Conservation (phyloP, 495 filamentous ascomycete genomes). For the Hypoxylon fragiforme region DNA sequence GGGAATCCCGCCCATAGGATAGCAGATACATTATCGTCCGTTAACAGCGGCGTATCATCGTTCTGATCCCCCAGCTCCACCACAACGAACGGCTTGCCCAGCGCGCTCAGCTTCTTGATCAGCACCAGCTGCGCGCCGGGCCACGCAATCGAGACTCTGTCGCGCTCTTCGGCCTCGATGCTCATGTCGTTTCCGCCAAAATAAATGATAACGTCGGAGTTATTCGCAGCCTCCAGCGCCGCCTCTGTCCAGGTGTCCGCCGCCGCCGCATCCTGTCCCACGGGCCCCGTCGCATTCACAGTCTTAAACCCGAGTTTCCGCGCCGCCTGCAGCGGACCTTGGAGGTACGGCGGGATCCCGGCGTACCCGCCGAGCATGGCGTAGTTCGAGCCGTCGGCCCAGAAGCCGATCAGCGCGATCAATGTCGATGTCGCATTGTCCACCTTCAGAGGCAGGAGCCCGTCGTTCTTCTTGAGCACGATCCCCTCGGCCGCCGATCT, state of each 20-base stretch:
- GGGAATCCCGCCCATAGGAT: constrained; percentile 58
- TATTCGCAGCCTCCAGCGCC: constrained; percentile 40
- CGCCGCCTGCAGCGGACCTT: constrained; percentile 42
- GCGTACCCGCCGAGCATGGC: constrained; percentile 48
- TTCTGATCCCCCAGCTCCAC: constrained; percentile 55
- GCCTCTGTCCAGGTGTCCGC: constrained; percentile 24
- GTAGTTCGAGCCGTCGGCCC: constrained; percentile 36
- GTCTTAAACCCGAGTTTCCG: constrained; percentile 34
- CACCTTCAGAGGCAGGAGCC: constrained; percentile 36
- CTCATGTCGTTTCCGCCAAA: constrained; percentile 49
- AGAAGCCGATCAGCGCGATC: constrained; percentile 49
- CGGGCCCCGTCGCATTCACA: constrained; percentile 33
- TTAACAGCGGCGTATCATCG: constrained; percentile 57
- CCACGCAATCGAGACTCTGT: constrained; percentile 47
- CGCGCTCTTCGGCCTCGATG: constrained; percentile 43
- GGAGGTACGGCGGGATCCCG: constrained; percentile 42
- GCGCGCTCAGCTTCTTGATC: constrained; percentile 39
- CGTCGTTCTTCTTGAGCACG: constrained; percentile 48
- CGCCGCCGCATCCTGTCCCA: constrained; percentile 25
- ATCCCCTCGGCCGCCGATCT: constrained; percentile 41
- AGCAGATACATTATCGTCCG: constrained; percentile 53
- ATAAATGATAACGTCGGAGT: constrained; percentile 47
- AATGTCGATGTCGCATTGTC: constrained; percentile 27
- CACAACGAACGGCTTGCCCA: constrained; percentile 45
- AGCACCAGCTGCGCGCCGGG: constrained; percentile 44